A percentile compares a stretch with the other conserved stretches of the same genome.
Evolutionary conservation across 2,329 filamentous ascomycete species (phyloP).

Genomic region (Dothiorella sarmentorum): DNA sequence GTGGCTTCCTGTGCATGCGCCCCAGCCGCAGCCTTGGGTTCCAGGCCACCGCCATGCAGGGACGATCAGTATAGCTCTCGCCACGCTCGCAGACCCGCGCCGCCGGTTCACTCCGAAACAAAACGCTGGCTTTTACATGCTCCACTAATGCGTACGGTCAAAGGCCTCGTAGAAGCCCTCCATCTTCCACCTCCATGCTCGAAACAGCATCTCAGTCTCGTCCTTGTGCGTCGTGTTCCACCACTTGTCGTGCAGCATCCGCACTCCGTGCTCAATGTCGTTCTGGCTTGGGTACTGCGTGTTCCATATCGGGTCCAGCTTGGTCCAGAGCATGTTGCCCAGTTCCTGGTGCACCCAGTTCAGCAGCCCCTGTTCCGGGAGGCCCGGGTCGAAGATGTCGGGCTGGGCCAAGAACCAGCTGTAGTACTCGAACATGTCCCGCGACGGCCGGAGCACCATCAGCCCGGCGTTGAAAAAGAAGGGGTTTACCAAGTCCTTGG

Average conservation of each 20-base stretch:
- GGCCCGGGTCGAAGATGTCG: conserved; percentile 31
- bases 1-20: neutral
- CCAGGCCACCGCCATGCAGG: neutral
- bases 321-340: conserved; percentile 42
- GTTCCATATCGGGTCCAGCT: conserved; percentile 37
- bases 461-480: conserved; percentile 34
- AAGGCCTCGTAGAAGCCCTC: conserved; percentile 36
- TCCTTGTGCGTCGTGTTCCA: conserved; percentile 31
- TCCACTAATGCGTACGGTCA: conserved; percentile 20
- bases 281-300: conserved; percentile 34
- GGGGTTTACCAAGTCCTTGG: conserved; percentile 20
- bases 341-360: conserved; percentile 34
- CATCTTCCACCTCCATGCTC: conserved; percentile 34
- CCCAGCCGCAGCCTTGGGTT: neutral
- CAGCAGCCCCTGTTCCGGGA: conserved; percentile 38
- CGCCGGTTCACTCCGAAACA: too few relatives aligned
- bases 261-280: conserved; percentile 36
- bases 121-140: neutral
- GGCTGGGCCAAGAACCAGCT: conserved; percentile 28
- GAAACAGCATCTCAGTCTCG: conserved; percentile 32
- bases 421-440: conserved; percentile 34
- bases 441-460: conserved; percentile 34
- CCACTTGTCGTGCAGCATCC: conserved; percentile 41
- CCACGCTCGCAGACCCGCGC: neutral
- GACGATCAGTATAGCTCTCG: neutral